A percentile compares a stretch with the other conserved stretches of the same genome.
Conservation (phyloP, 2,329 filamentous ascomycete species). For the Fusarium poae region DNA sequence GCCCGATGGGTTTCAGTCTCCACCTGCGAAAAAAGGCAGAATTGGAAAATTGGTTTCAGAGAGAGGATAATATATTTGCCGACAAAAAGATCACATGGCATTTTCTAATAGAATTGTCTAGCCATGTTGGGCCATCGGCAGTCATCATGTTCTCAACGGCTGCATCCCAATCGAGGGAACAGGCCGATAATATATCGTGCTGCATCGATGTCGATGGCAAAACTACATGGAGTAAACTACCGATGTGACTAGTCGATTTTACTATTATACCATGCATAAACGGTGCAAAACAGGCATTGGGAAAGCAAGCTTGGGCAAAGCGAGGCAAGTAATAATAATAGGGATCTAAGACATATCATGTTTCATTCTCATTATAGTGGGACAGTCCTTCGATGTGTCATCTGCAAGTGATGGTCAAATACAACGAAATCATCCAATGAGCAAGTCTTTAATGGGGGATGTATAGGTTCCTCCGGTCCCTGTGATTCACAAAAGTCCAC, state of each 20-base stretch:
- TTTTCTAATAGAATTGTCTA: slow-evolving; percentile 12
- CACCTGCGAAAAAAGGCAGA: slow-evolving; percentile 19
- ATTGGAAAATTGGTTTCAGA: slow-evolving; percentile 19
- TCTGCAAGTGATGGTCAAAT: neutral
- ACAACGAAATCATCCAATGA: neutral
- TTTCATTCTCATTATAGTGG: neutral
- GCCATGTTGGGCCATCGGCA: slow-evolving; percentile 7
- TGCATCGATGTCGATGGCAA: neutral
- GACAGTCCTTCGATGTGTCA: neutral
- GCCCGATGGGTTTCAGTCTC: slow-evolving; percentile 11
- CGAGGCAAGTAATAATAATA: neutral
- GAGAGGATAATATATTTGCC: neutral
- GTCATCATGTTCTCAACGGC: neutral
- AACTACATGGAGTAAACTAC: neutral
- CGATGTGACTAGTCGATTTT: neutral
- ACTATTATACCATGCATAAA: neutral
- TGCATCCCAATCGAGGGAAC: neutral
- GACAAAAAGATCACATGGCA: slow-evolving; percentile 12
- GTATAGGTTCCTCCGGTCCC: neutral
- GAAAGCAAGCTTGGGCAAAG: too few relatives aligned
- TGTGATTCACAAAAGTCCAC: neutral
- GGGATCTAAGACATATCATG: slow-evolving; percentile 5
- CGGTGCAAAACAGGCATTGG: neutral
- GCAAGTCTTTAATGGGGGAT: neutral
- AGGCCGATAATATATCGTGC: neutral